Base-by-base conservation (phyloP, 306 rosid genomes). In the Glycine soja region DNA sequence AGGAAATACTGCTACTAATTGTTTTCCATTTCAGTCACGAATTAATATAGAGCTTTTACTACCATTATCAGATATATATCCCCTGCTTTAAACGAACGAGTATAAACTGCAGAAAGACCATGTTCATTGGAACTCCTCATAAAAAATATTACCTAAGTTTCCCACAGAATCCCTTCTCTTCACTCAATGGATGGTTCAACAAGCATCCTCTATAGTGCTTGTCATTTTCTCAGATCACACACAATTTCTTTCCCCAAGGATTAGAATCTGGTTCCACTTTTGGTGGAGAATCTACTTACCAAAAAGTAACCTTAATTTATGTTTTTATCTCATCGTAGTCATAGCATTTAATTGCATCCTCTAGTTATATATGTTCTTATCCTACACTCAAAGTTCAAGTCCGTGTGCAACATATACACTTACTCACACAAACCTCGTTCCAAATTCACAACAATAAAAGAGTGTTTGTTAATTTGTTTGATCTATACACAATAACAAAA, bases 151-250 rank as follows among this genome's bases (percentile, higher is more conserved):
- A 54, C 82, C 76, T 3, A 43, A 45, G 76, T 79, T n/a, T 14
- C 69, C 76, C 76, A 43, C 34, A 42, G 82, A 68, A 56, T 79
- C 76, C 70, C 46, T 9, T 9, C 57, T 79, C 76, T 69, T 79
- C 76, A 10, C 50, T 13, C 18, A 61, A 57, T 45, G 51, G 18
- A 24, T 30, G 19, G 16, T 14, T 30, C 12, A 56, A 69, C 40
- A 1, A 24, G 70, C 61, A 79, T 45, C 70, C 6, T 43, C 12
- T 24, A 1, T 24, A 24, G 82, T 79, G 82, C 50, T 24, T 54
- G 76, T 79, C 76, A 43, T 24, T 68, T 43, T 75, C 70, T 57
- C 57, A 40, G 40, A 30, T 51, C 46, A 30, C 11, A 7, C 47
- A 58, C 14, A 42, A 0, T 3, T 42, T 19, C 34, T 58, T 19